Evolutionary conservation across 169 alveolate species (phyloP).

Genomic region (Plasmodium falciparum): DNA sequence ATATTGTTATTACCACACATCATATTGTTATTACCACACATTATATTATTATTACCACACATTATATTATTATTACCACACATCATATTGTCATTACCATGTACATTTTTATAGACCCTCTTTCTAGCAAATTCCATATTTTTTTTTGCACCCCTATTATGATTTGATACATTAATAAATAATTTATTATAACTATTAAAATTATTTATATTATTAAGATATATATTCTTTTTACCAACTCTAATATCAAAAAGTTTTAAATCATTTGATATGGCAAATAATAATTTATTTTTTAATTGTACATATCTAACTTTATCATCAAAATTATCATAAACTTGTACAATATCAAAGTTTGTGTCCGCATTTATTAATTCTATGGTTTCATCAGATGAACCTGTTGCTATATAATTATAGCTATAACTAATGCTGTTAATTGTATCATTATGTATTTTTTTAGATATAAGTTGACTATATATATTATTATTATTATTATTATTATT

Average conservation of each 20-base stretch:
- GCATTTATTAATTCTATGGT: slow-evolving; percentile 79
- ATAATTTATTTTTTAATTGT: slow-evolving; percentile 26
- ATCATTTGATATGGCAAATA: slow-evolving; percentile 33
- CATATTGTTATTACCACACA: no score
- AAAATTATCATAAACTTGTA: slow-evolving; percentile 67
- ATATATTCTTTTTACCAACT: slow-evolving; percentile 63
- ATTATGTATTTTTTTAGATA: slow-evolving; percentile 71
- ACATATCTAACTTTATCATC: slow-evolving; percentile 19
- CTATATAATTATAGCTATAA: slow-evolving; percentile 64
- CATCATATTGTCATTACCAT: no score
- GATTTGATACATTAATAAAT: neutral
- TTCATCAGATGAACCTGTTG: slow-evolving; percentile 84
- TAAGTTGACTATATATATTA: slow-evolving; percentile 22
- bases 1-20: no score
- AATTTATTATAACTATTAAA: slow-evolving; percentile 11
- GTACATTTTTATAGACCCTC: neutral
- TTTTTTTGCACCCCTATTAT: neutral
- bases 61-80: no score
- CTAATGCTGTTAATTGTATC: slow-evolving; percentile 81
- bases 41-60: no score
- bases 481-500: neutral
- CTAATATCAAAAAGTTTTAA: slow-evolving; percentile 73
- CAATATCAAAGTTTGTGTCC: slow-evolving; percentile 66
- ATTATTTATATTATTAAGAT: slow-evolving; percentile 34
- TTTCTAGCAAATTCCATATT: slow-evolving; percentile 13